phyloP scores from a whole-genome alignment of 495 filamentous ascomycete genomes.

The Durotheca rogersii region DNA sequence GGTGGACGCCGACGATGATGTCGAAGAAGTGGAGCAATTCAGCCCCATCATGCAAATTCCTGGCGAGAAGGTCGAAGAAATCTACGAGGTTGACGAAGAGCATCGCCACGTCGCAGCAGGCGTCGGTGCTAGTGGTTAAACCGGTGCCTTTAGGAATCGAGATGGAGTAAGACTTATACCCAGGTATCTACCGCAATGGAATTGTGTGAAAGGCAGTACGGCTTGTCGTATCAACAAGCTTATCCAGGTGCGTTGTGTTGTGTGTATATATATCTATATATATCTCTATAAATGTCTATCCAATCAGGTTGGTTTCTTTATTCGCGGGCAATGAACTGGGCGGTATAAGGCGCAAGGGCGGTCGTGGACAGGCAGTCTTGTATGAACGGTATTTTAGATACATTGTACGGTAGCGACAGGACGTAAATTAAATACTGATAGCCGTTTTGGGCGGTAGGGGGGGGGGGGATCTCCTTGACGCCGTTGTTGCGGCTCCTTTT shows the following conservation, averaged over 20 bases:
- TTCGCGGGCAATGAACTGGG: background rate
- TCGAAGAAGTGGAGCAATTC: slow-evolving; percentile 72
- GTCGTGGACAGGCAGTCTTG: slow-evolving; percentile 6
- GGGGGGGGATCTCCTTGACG: no score
- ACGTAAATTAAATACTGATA: slow-evolving; percentile 7
- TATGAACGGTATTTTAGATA: slow-evolving; percentile 9
- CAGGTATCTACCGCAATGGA: slow-evolving; percentile 8
- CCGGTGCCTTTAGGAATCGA: background rate
- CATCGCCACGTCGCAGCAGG: background rate
- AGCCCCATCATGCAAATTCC: slow-evolving; percentile 49
- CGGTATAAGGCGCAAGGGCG: background rate
- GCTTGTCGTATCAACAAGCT: background rate
- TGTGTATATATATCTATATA: slow-evolving; percentile 10
- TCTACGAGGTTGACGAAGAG: slow-evolving; percentile 50
- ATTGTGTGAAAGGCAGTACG: slow-evolving; percentile 14
- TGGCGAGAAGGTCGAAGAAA: slow-evolving; percentile 56
- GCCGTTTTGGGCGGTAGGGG: no score
- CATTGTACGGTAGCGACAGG: background rate
- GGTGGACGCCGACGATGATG: slow-evolving; percentile 39
- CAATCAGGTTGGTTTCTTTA: slow-evolving; percentile 7
- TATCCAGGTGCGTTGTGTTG: slow-evolving; percentile 1
- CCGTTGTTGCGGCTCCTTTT: no score
- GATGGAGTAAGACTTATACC: slow-evolving; percentile 20
- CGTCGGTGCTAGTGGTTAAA: background rate
- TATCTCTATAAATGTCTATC: slow-evolving; percentile 1